Base-by-base conservation (phyloP, 148 eudicot species). In the Talinum fruticosum region DNA sequence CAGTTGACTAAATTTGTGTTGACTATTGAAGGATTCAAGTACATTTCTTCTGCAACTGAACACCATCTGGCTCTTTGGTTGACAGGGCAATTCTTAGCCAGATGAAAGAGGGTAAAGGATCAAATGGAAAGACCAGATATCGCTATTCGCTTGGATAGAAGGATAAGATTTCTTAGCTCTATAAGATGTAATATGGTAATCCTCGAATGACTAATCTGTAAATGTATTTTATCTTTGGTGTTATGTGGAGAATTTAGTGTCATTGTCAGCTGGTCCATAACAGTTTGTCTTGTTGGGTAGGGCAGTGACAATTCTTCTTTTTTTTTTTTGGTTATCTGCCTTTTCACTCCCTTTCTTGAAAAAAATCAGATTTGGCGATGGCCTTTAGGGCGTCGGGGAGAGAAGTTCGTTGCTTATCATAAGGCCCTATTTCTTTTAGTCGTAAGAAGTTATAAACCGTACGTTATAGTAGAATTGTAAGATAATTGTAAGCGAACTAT, bases 151-250 rank as follows among this genome's bases (percentile, higher is more conserved):
- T 59, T 69, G 84, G 78, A 74, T 69, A 78, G 14, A 51, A 78
- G 41, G 81, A 82, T 82, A 78, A 82, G 84, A 82, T 82, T 68
- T 78, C 81, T 74, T 82, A 82, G 78, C 78, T 19, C 36, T 34
- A 78, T 38, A 61, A 59, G 51, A 78, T 73, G 16, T 26, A 33
- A 77, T 59, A 64, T 57, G 71, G 80, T 62, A 54, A 72, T 53
- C 51, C 15, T 29, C 69, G 26, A 28, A 66, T 66, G 16, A 6
- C 23, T 66, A 37, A 1, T 66, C 69, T 66, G 69, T 16, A 32
- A 32, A n/a, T 82, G 54, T 72, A 28, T 67, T 66, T 66, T 72
- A 29, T 32, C 73, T 66, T 69, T 59, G 69, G 84, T 47, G 70
- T 74, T 72, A 41, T 78, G 44, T 78, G 69, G 37, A 69, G 45